phyloP scores from a whole-genome alignment of 2,329 filamentous ascomycete species.

The Pezicula radicicola region DNA sequence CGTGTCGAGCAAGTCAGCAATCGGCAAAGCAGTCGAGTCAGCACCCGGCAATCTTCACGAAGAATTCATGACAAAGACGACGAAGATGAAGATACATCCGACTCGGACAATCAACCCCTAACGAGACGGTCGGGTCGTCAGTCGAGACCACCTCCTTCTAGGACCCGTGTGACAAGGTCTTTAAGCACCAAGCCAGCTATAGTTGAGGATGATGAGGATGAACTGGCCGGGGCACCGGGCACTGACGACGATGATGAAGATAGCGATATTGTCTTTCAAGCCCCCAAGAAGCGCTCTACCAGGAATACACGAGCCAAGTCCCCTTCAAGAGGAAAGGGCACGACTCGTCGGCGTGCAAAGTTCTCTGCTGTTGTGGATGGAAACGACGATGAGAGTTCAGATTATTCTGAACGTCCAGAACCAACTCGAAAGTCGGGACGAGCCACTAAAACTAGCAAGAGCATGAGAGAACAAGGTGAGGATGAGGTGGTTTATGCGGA shows the following conservation, averaged over 20 bases:
- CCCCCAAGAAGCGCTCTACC: constrained; percentile 6
- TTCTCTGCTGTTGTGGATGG: not conserved
- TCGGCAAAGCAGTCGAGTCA: constrained; percentile 15
- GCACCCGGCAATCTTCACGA: constrained; percentile 10
- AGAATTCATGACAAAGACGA: constrained; percentile 7
- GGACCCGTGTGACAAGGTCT: constrained; percentile 16
- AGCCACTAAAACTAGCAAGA: constrained; percentile 27
- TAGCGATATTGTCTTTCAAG: constrained; percentile 50
- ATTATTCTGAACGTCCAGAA: constrained; percentile 14
- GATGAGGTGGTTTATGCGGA: constrained; percentile 45
- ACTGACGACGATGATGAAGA: constrained; percentile 37
- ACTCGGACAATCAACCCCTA: constrained; percentile 8
- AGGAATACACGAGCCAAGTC: constrained; percentile 4
- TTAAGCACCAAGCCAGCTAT: constrained; percentile 4
- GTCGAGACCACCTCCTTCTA: constrained; percentile 1
- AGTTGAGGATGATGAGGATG: constrained; percentile 17
- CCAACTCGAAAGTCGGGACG: constrained; percentile 31
- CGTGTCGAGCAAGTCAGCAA: constrained; percentile 11
- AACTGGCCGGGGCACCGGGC: constrained; percentile 13
- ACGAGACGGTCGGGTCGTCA: constrained; percentile 2
- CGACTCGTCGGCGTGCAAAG: not conserved
- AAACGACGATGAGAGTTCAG: constrained; percentile 7
- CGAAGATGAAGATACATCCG: constrained; percentile 6
- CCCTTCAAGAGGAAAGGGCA: constrained; percentile 7
- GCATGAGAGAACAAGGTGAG: constrained; percentile 46